A percentile compares a stretch with the other conserved stretches of the same genome.
These are phyloP conservation scores for Ceriops zippeliana DNA, from an alignment of 345 rosid species.

Conservation along the genomic window DNA sequence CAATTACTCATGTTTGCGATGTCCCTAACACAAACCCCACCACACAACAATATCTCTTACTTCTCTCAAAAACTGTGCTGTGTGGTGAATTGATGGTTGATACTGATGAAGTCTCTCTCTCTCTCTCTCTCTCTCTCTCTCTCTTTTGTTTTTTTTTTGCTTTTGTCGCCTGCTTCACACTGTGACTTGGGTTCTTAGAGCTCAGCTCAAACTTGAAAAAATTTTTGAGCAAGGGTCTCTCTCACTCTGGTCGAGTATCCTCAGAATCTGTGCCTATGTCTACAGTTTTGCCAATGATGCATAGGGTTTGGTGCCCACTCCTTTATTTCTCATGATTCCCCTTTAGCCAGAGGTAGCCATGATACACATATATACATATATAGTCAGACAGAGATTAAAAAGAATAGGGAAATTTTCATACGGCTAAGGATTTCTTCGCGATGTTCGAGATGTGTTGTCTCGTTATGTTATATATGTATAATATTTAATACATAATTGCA, in stretches of 20 bases:
- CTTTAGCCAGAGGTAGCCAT: conserved; percentile 28
- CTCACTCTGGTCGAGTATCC: conserved; percentile 28
- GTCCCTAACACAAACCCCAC: background rate
- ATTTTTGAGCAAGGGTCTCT: conserved; percentile 6
- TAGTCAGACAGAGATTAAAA: too few species aligned
- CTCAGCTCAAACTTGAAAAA: conserved; percentile 42
- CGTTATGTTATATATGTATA: too few species aligned
- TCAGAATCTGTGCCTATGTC: conserved; percentile 19
- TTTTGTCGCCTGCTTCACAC: background rate
- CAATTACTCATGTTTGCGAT: conserved; percentile 53
- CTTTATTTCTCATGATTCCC: conserved; percentile 22
- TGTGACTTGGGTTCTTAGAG: conserved; percentile 17
- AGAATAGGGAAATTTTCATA: too few species aligned
- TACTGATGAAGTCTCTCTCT: background rate
- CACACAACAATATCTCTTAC: background rate
- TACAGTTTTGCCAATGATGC: conserved; percentile 18
- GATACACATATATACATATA: background rate
- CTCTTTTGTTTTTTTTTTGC: background rate
- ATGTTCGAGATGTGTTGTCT: too few species aligned
- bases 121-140: background rate
- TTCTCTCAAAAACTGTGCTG: conserved; percentile 4
- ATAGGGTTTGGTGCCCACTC: conserved; percentile 41
- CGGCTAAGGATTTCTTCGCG: too few species aligned
- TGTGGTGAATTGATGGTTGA: background rate
- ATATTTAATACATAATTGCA: too few species aligned